A percentile compares a stretch with the other conserved stretches of the same genome.
Evolutionary conservation across 192 early-diverging fungal genomes (phyloP).

Genomic region (Gamsiella multidivaricata): DNA sequence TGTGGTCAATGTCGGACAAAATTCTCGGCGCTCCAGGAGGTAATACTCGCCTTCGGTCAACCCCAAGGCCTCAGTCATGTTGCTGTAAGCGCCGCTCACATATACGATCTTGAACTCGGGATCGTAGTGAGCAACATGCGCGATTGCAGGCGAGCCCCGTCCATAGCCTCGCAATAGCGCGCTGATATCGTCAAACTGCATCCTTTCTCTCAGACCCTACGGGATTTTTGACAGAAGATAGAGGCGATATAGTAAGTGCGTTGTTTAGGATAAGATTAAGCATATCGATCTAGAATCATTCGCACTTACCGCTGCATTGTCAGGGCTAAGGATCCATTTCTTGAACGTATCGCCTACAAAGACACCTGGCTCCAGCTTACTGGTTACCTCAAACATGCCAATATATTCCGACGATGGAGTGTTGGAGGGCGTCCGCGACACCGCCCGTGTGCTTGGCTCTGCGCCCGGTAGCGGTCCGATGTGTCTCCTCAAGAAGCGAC

Average conservation of each 20-base stretch:
- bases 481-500: slow-evolving; percentile 23
- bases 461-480: slow-evolving; percentile 14
- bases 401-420: slow-evolving; percentile 18
- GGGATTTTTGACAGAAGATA: not conserved
- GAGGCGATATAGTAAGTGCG: too few relatives aligned
- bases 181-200: slow-evolving; percentile 29
- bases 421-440: slow-evolving; percentile 6
- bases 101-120: slow-evolving; percentile 20
- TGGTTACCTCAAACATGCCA: slow-evolving; percentile 39
- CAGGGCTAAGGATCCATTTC: slow-evolving; percentile 21
- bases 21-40: slow-evolving; percentile 36
- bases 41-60: slow-evolving; percentile 13
- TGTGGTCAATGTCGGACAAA: slow-evolving; percentile 16
- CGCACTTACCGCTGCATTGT: slow-evolving; percentile 9
- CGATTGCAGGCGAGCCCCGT: slow-evolving; percentile 18
- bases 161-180: slow-evolving; percentile 5
- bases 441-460: not conserved
- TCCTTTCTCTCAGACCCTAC: slow-evolving; percentile 25
- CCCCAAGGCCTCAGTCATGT: slow-evolving; percentile 16
- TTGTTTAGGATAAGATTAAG: not conserved
- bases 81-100: slow-evolving; percentile 21
- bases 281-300: not conserved
- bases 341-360: slow-evolving; percentile 7
- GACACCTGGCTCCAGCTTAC: slow-evolving; percentile 17
- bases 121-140: slow-evolving; percentile 9